Conservation (phyloP, 2,329 filamentous ascomycete genomes). For the Claviceps quebecensis region DNA sequence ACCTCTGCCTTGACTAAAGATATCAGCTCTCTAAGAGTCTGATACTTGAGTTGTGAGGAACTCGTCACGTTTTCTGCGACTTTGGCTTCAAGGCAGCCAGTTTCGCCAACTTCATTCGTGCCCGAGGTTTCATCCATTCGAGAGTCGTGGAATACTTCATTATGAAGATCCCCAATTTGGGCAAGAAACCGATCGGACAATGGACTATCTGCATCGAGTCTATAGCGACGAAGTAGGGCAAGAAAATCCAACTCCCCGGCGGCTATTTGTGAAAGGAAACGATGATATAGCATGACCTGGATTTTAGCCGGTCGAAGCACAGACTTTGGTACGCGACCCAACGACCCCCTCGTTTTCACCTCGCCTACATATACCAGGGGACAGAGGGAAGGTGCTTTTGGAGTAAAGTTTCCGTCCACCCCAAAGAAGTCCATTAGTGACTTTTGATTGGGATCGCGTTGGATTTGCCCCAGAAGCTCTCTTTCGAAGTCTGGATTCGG, state of each 20-base stretch:
- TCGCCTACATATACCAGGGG: conserved; percentile 61
- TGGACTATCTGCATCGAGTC: conserved; percentile 44
- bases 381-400: conserved; percentile 8
- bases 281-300: conserved; percentile 82
- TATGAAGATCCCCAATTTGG: conserved; percentile 56
- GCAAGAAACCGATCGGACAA: conserved; percentile 74
- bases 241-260: conserved; percentile 55
- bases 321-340: conserved; percentile 49
- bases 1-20: conserved; percentile 33
- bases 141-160: conserved; percentile 45
- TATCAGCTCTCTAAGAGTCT: conserved; percentile 32
- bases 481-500: conserved; percentile 59
- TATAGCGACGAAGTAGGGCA: conserved; percentile 56
- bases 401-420: conserved; percentile 8
- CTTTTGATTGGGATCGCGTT: conserved; percentile 18
- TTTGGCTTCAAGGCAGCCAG: not conserved
- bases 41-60: conserved; percentile 28
- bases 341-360: conserved; percentile 66
- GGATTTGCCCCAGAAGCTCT: conserved; percentile 27
- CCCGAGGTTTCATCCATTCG: conserved; percentile 19
- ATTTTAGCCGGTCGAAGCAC: conserved; percentile 66
- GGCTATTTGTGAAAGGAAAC: conserved; percentile 65
- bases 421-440: conserved; percentile 29
- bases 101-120: not conserved
- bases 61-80: not conserved